phyloP scores from a whole-genome alignment of 805 yeast genomes.

The Candida koratica region DNA sequence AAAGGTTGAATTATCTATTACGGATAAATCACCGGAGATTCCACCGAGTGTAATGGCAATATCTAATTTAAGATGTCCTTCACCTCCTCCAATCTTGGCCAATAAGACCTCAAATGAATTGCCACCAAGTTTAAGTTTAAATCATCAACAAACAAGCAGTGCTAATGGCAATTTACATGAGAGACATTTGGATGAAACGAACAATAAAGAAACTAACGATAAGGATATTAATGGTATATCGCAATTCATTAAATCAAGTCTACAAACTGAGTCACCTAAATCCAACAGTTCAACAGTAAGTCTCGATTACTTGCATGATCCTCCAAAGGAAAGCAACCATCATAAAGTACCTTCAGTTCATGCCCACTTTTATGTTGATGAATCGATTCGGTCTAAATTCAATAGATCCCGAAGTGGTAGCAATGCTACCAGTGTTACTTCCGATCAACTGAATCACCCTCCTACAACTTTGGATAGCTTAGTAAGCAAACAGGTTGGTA shows the following conservation, averaged over 20 bases:
- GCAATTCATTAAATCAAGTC: slow-evolving; percentile 51
- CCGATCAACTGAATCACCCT: slow-evolving; percentile 18
- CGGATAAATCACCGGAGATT: slow-evolving; percentile 7
- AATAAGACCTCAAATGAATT: slow-evolving; percentile 18
- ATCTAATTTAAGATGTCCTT: slow-evolving; percentile 59
- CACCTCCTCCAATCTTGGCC: slow-evolving; percentile 65
- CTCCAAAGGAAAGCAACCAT: slow-evolving; percentile 36
- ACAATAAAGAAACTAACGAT: slow-evolving; percentile 1
- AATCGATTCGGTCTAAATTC: slow-evolving; percentile 47
- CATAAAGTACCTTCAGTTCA: slow-evolving; percentile 63
- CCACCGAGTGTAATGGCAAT: slow-evolving; percentile 54
- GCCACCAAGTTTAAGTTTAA: slow-evolving; percentile 10
- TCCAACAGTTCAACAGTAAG: slow-evolving; percentile 20
- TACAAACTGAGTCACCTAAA: slow-evolving; percentile 22
- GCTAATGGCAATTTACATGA: slow-evolving; percentile 44
- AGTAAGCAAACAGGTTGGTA: slow-evolving; percentile 9
- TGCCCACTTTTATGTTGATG: slow-evolving; percentile 74
- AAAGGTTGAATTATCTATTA: slow-evolving; percentile 9
- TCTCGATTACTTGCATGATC: slow-evolving; percentile 25
- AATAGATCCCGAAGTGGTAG: slow-evolving; percentile 40
- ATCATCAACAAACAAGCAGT: slow-evolving; percentile 22
- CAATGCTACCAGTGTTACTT: slow-evolving; percentile 21
- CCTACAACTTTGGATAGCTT: neutral
- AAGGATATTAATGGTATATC: slow-evolving; percentile 44
- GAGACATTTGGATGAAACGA: slow-evolving; percentile 11